Evolutionary conservation across 495 filamentous ascomycete genomes (phyloP), one percentile per base, ranked within the genome.

Genomic region (Penicillium steckii): DNA sequence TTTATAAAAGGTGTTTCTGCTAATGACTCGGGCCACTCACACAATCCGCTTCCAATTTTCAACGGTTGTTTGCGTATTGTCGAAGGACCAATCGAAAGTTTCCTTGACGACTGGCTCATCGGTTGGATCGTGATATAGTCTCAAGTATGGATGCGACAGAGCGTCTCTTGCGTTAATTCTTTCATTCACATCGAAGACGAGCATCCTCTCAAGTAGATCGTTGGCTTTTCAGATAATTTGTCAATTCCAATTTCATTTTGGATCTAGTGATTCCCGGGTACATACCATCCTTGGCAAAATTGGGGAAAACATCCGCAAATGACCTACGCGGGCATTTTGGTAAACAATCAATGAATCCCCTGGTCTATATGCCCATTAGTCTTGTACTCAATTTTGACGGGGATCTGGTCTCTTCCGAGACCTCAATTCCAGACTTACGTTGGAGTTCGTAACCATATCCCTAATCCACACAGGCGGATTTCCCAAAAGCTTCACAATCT

Each of bases 51-150:
- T 54, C 52, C 44, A 54, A 13, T 15, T 19, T n/a, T 54, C 38
- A 15, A 27, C 13, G 8, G 52, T 29, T 4, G 8, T 8, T 6
- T 35, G 32, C 18, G 4, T 4, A 3, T 25, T 26, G 24, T 48
- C n/a, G 18, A 48, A 29, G 1, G 35, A 22, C 52, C 38, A 44
- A 38, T 54, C 38, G 6, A 48, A 48, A 15, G 29, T 26, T 13
- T 44, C 27, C 13, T 30, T 38, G 3, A 91, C 87, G 3, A 90
- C 85, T 3, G 91, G 91, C 71, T 96, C 91, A 65, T 96, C 91
- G 6, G 85, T 89, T 12, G 91, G 90, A 61, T 96, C 91, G 64
- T 96, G 91, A 70, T 96, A 96, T n/a, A 89, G 88, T 24, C 86
- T 78, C 32, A 96, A 85, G 66, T 96, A 96, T 44, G 87, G 86